A percentile compares a stretch with the other conserved stretches of the same genome.
Evolutionary conservation across 1,284 basidiomycete genomes (phyloP).

Genomic region (Neotropicomus parvogracilis): DNA sequence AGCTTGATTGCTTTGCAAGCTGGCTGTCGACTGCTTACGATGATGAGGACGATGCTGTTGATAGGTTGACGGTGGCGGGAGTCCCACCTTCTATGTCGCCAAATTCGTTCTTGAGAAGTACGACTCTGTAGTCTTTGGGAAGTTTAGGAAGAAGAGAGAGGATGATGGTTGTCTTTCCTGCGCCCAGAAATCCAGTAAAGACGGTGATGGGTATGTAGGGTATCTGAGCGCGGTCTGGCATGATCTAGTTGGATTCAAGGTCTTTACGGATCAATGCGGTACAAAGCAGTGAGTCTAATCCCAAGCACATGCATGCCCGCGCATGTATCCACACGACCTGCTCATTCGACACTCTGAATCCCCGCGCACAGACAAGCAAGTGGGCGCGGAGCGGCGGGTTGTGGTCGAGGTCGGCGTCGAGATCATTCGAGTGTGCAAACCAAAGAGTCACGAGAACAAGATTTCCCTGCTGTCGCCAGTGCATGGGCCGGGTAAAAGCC

Average conservation of each 20-base stretch:
- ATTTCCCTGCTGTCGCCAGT: no score
- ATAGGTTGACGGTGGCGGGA: neutral
- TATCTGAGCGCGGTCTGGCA: constrained; percentile 16
- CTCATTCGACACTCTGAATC: no score
- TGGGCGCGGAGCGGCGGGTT: no score
- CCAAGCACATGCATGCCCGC: no score
- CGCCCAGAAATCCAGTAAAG: constrained; percentile 81
- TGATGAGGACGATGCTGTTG: constrained; percentile 2
- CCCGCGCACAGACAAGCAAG: no score
- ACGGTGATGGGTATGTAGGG: constrained; percentile 71
- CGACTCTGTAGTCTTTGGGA: constrained; percentile 79
- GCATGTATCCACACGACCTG: no score
- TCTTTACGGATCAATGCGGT: no score
- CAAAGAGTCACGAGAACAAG: no score
- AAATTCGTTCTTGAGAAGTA: constrained; percentile 87
- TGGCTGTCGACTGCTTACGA: constrained; percentile 72
- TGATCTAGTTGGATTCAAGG: constrained; percentile 31
- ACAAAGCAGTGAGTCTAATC: no score
- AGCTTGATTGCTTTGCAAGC: constrained; percentile 76
- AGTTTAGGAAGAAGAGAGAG: constrained; percentile 78
- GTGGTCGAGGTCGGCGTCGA: no score
- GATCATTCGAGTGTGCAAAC: no score
- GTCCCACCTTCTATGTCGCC: constrained; percentile 72
- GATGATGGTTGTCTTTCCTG: constrained; percentile 75
- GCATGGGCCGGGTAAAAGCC: no score